phyloP scores from a whole-genome alignment of 2,329 filamentous ascomycete genomes.

The Trichoderma afroharzianum region DNA sequence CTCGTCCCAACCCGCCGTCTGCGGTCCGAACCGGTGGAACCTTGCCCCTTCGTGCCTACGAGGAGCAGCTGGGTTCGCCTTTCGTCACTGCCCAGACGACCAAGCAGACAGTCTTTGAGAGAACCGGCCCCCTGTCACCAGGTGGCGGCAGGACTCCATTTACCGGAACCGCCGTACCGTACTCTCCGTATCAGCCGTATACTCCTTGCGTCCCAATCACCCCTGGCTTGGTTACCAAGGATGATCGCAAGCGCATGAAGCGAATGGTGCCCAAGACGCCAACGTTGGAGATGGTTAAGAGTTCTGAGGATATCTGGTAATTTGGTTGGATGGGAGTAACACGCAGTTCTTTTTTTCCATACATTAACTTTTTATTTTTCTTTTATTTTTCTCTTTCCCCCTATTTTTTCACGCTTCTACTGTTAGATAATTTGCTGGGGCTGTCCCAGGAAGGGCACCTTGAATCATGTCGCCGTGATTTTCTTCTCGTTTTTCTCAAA shows the following conservation, averaged over 20 bases:
- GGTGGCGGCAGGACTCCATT: constrained; percentile 57
- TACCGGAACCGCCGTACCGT: constrained; percentile 61
- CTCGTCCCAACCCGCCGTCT: constrained; percentile 47
- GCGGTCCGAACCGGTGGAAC: constrained; percentile 55
- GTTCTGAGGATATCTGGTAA: constrained; percentile 62
- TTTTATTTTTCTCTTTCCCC: neutral
- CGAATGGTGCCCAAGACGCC: constrained; percentile 62
- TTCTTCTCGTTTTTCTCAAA: constrained; percentile 10
- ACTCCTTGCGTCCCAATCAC: constrained; percentile 73
- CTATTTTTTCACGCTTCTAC: neutral
- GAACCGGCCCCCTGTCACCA: constrained; percentile 52
- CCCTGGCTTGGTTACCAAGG: constrained; percentile 67
- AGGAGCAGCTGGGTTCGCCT: constrained; percentile 53
- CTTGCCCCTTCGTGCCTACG: constrained; percentile 60
- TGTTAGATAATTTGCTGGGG: constrained; percentile 27
- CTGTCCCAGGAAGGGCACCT: constrained; percentile 15
- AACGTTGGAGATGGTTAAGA: constrained; percentile 58
- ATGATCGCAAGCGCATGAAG: constrained; percentile 67
- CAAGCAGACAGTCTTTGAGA: constrained; percentile 64
- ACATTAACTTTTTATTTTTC: neutral
- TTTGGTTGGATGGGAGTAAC: neutral
- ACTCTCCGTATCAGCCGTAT: constrained; percentile 76
- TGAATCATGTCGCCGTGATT: constrained; percentile 27
- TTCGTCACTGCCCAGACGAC: constrained; percentile 45
- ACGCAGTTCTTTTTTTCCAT: neutral